A percentile compares a stretch with the other conserved stretches of the same genome.
phyloP scores from a whole-genome alignment of 441 rosid species.

The Populus hybrid region DNA sequence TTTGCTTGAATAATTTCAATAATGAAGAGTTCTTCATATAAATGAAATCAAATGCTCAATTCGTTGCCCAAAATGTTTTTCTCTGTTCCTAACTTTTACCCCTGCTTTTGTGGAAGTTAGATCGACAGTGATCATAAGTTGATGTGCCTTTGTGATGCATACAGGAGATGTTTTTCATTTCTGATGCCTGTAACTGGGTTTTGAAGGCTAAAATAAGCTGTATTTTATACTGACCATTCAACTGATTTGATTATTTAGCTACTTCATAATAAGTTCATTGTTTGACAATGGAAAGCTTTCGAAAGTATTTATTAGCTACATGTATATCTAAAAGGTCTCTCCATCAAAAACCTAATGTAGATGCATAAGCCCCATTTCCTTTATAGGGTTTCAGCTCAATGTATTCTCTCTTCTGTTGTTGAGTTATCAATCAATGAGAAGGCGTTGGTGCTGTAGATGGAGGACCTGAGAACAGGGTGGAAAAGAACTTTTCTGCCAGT shows the following conservation, averaged over 20 bases:
- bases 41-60: no score
- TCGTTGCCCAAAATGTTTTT: no score
- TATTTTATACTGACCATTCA: no score
- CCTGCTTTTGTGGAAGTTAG: no score
- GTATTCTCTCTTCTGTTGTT: background rate
- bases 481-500: slow-evolving; percentile 58
- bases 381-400: background rate
- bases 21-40: no score
- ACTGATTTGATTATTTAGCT: no score
- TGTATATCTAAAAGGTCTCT: background rate
- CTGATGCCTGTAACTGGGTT: background rate
- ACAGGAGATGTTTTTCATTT: background rate
- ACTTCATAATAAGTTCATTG: background rate
- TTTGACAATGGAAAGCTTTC: background rate
- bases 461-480: slow-evolving; percentile 35
- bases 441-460: slow-evolving; percentile 46
- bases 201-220: no score
- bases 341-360: background rate
- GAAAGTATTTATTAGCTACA: background rate
- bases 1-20: no score
- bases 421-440: background rate
- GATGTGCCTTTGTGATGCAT: no score
- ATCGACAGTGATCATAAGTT: no score
- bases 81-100: no score
- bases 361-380: background rate